These are phyloP conservation scores for Boehmeria nivea DNA, from an alignment of 306 rosid species.

Conservation along the genomic window DNA sequence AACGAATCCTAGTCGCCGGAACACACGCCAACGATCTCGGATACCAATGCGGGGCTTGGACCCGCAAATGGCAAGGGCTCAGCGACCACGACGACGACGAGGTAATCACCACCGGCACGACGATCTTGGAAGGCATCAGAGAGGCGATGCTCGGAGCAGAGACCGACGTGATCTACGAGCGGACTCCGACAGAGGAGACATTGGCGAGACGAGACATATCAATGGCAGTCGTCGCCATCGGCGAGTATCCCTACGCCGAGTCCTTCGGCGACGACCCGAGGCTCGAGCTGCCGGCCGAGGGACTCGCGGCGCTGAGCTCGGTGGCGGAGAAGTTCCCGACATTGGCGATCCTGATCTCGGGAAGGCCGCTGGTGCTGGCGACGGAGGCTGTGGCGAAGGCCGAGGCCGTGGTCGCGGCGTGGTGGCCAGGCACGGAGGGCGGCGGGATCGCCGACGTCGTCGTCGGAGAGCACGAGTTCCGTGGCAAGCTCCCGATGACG, in stretches of 20 bases:
- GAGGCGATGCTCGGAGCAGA: slow-evolving; percentile 40
- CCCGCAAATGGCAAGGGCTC: slow-evolving; percentile 41
- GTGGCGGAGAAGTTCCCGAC: slow-evolving; percentile 58
- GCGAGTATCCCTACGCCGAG: slow-evolving; percentile 61
- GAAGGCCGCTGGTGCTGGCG: slow-evolving; percentile 58
- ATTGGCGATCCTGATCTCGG: slow-evolving; percentile 59
- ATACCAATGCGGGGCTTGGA: slow-evolving; percentile 81
- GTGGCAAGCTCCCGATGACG: slow-evolving; percentile 56
- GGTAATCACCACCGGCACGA: slow-evolving; percentile 47
- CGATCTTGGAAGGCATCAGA: slow-evolving; percentile 63
- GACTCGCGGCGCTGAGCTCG: slow-evolving; percentile 32
- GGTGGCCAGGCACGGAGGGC: slow-evolving; percentile 81
- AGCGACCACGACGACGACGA: slow-evolving; percentile 29
- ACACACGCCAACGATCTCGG: slow-evolving; percentile 72
- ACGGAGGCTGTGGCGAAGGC: slow-evolving; percentile 45
- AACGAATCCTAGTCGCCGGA: slow-evolving; percentile 62
- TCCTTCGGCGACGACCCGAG: slow-evolving; percentile 42
- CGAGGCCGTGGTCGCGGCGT: slow-evolving; percentile 67
- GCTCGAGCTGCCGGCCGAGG: slow-evolving; percentile 46
- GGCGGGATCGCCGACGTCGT: slow-evolving; percentile 60
- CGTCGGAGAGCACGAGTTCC: slow-evolving; percentile 56
- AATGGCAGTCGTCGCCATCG: slow-evolving; percentile 59
- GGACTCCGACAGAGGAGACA: slow-evolving; percentile 35
- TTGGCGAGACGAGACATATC: slow-evolving; percentile 40
- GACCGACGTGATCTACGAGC: slow-evolving; percentile 45